Percentiles rank a stretch among this genome's conserved stretches.
phyloP scores from a whole-genome alignment of 352 stramenopile species.

The Phytophthora parvispora region DNA sequence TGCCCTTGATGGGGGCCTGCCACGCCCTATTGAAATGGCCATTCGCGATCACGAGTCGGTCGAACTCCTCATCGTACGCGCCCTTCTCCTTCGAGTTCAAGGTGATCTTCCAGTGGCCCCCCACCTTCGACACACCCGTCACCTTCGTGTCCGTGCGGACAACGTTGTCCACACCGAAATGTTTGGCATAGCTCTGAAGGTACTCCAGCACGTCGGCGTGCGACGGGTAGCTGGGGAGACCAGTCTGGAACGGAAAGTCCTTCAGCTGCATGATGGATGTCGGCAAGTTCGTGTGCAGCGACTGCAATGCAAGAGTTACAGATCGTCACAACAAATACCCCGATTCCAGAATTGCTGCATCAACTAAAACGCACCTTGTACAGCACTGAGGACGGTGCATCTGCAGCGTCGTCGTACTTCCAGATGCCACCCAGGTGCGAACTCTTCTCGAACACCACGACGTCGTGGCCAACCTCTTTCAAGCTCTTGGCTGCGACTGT shows the following conservation, averaged over 20 bases:
- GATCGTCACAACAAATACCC: neutral
- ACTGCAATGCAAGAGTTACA: constrained; percentile 38
- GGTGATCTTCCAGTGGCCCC: constrained; percentile 41
- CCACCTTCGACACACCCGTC: constrained; percentile 45
- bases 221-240: constrained; percentile 60
- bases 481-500: constrained; percentile 69
- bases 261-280: constrained; percentile 80
- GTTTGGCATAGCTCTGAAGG: constrained; percentile 60
- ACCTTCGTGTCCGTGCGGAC: constrained; percentile 59
- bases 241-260: constrained; percentile 59
- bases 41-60: constrained; percentile 78
- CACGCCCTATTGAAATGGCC: constrained; percentile 73
- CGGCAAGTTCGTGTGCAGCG: constrained; percentile 77
- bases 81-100: constrained; percentile 42
- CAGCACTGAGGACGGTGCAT: constrained; percentile 57
- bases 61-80: constrained; percentile 60
- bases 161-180: constrained; percentile 59
- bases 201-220: constrained; percentile 68
- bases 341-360: neutral
- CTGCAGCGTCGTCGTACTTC: constrained; percentile 66
- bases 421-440: constrained; percentile 66
- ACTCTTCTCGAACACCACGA: constrained; percentile 79
- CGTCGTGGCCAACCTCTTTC: constrained; percentile 58
- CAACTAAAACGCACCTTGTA: constrained; percentile 55
- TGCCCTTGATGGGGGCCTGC: constrained; percentile 52